A percentile compares a stretch with the other conserved stretches of the same genome.
These are phyloP conservation scores for Fagopyrum tataricum DNA, from an alignment of 148 eudicot genomes.

Conservation along the genomic window DNA sequence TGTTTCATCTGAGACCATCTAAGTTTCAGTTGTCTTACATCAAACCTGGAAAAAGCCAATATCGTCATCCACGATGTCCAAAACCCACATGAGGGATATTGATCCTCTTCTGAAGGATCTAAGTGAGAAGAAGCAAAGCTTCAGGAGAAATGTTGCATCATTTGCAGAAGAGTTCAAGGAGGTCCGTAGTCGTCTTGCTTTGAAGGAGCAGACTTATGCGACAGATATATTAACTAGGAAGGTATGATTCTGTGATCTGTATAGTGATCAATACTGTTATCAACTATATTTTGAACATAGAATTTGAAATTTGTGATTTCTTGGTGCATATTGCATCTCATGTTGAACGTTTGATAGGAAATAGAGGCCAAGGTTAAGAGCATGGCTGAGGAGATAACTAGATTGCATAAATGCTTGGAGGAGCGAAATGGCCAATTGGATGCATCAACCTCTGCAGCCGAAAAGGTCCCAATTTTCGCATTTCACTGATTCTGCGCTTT, in stretches of 20 bases:
- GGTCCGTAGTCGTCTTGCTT: constrained; percentile 44
- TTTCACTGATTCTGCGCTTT: not conserved
- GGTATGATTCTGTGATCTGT: constrained; percentile 17
- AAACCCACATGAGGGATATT: constrained; percentile 18
- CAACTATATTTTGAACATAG: not conserved
- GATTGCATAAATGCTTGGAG: constrained; percentile 60
- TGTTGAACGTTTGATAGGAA: constrained; percentile 36
- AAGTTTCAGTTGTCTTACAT: not conserved
- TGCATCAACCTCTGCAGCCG: constrained; percentile 47
- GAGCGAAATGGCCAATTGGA: constrained; percentile 54
- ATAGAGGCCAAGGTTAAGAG: constrained; percentile 63
- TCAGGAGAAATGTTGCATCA: constrained; percentile 44
- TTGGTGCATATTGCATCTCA: not conserved
- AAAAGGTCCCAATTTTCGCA: constrained; percentile 38
- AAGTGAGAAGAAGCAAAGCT: constrained; percentile 43
- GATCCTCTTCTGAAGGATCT: constrained; percentile 56
- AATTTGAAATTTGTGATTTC: too few relatives aligned
- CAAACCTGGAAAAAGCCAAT: constrained; percentile 12
- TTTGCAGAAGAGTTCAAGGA: constrained; percentile 61
- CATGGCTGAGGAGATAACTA: constrained; percentile 57
- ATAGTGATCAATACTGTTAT: not conserved
- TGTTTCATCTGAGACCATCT: not conserved
- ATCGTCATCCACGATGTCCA: not conserved
- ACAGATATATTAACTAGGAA: constrained; percentile 37
- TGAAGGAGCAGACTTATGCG: constrained; percentile 33